Evolutionary conservation across 2,329 filamentous ascomycete genomes (phyloP).

Genomic region (Cytospora paraplurivora): DNA sequence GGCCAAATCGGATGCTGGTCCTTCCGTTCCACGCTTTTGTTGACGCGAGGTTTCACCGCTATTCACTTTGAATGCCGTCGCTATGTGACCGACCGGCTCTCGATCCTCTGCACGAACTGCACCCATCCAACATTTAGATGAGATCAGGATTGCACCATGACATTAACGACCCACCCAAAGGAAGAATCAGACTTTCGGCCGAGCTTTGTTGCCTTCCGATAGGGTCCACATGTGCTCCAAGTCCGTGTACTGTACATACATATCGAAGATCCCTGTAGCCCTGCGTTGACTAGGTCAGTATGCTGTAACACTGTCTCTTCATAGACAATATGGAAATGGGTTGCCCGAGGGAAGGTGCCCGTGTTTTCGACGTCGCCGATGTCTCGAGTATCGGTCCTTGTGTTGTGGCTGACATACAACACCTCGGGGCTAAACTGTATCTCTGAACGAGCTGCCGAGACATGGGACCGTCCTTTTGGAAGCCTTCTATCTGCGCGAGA

Average conservation of each 20-base stretch:
- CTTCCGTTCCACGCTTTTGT: constrained; percentile 9
- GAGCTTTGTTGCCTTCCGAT: not conserved
- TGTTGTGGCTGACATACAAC: not conserved
- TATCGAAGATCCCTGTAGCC: not conserved
- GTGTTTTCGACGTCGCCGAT: not conserved
- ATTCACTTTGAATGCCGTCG: constrained; percentile 13
- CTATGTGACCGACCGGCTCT: not conserved
- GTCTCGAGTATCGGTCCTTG: not conserved
- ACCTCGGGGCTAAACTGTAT: constrained; percentile 3
- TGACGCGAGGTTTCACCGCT: constrained; percentile 22
- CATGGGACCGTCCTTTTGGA: constrained; percentile 5
- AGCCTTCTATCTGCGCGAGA: constrained; percentile 4
- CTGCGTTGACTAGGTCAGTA: not conserved
- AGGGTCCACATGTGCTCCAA: not conserved
- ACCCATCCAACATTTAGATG: not conserved
- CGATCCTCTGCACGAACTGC: not conserved
- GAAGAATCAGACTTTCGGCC: not conserved
- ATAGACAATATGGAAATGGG: not conserved
- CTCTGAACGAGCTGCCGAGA: not conserved
- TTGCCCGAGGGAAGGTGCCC: not conserved
- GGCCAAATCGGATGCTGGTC: constrained; percentile 19
- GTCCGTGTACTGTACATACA: not conserved
- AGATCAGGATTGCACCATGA: constrained; percentile 1
- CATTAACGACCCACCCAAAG: not conserved
- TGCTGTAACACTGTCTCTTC: not conserved